Percentiles rank a stretch among this genome's conserved stretches.
These are phyloP conservation scores for Oropetium thomaeum DNA, from an alignment of 176 grass and related monocot species.

Conservation along the genomic window DNA sequence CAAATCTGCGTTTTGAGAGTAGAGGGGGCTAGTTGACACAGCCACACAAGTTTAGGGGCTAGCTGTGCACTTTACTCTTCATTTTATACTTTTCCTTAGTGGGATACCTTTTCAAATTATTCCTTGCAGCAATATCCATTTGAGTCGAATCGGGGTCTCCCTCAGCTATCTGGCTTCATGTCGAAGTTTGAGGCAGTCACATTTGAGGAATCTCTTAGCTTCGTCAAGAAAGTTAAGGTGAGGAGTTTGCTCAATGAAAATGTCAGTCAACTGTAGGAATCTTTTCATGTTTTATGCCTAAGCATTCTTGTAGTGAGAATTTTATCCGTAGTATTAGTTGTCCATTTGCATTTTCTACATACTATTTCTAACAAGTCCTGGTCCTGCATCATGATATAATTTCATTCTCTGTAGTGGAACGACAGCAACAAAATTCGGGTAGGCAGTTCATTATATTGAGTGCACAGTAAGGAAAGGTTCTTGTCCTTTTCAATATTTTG, in stretches of 20 bases:
- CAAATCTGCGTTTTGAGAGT: no score
- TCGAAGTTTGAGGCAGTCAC: slow-evolving; percentile 52
- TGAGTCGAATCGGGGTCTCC: slow-evolving; percentile 33
- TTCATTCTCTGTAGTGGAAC: no score
- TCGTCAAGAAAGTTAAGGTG: slow-evolving; percentile 73
- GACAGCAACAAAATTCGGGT: no score
- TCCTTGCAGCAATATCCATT: slow-evolving; percentile 39
- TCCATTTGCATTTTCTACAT: neutral
- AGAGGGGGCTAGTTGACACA: no score
- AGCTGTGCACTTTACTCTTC: no score
- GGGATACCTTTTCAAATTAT: slow-evolving; percentile 21
- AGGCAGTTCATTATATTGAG: slow-evolving; percentile 26
- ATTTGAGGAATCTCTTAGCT: slow-evolving; percentile 64
- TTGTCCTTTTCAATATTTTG: slow-evolving; percentile 21
- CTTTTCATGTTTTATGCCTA: neutral
- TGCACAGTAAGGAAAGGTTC: slow-evolving; percentile 19
- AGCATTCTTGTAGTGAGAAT: no score
- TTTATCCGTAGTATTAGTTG: neutral
- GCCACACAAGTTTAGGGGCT: no score
- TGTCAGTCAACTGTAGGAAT: neutral
- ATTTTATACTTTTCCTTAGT: slow-evolving; percentile 1
- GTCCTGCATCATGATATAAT: no score
- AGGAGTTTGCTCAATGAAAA: slow-evolving; percentile 26
- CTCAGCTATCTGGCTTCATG: slow-evolving; percentile 33
- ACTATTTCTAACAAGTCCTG: no score